These are phyloP conservation scores for Globisporangium carolinianum DNA, from an alignment of 352 stramenopile species.

Conservation along the genomic window DNA sequence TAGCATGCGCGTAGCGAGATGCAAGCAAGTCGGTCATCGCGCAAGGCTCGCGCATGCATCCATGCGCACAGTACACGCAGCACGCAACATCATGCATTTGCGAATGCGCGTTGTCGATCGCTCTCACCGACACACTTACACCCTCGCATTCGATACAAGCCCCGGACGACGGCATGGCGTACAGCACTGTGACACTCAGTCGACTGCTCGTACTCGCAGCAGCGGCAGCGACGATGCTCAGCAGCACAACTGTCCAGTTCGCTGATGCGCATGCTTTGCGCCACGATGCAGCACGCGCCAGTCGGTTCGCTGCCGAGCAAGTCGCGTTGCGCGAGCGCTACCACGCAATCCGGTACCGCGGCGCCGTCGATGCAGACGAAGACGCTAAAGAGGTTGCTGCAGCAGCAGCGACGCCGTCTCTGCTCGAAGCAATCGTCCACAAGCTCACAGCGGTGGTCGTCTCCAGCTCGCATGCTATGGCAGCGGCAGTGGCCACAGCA, in stretches of 20 bases:
- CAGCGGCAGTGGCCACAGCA: too few relatives aligned
- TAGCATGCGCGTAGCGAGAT: too few relatives aligned
- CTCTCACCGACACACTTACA: too few relatives aligned
- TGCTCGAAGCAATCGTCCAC: not conserved
- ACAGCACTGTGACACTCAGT: too few relatives aligned
- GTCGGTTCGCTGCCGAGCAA: not conserved
- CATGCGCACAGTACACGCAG: too few relatives aligned
- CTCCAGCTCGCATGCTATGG: too few relatives aligned
- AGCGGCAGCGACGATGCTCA: not conserved
- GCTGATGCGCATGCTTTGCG: slow-evolving; percentile 1
- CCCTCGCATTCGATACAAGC: too few relatives aligned
- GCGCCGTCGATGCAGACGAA: slow-evolving; percentile 1
- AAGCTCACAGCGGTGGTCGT: not conserved
- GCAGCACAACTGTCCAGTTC: not conserved
- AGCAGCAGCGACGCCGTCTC: not conserved
- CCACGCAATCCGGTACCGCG: slow-evolving; percentile 2
- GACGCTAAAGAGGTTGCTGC: not conserved
- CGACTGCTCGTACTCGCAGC: not conserved
- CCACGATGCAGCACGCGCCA: not conserved
- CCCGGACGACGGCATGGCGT: too few relatives aligned
- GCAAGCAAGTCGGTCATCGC: too few relatives aligned
- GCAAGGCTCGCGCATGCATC: too few relatives aligned
- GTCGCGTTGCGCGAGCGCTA: slow-evolving; percentile 1
- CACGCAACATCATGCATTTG: too few relatives aligned
- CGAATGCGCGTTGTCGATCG: too few relatives aligned